Evolutionary conservation across 768 basidiomycete genomes (phyloP), one percentile per base, ranked within the genome.

Genomic region (Kwoniella dendrophila): DNA sequence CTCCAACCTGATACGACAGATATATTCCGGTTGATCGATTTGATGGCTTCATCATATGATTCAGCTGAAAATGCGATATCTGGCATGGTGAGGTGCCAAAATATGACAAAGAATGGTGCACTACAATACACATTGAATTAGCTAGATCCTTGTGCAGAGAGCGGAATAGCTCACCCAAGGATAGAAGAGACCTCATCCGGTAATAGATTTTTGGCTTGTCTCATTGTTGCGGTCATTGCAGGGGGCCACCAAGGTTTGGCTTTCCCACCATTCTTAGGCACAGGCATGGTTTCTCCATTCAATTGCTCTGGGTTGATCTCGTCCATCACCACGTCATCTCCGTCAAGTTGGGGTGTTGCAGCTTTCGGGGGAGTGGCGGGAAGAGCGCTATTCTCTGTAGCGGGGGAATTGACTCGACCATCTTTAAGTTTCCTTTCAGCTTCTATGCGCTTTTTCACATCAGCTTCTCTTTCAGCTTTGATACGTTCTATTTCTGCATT

Each of bases 61-160:
- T 85, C 73, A 18, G 83, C 82, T 0, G 94, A 92, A 12, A 90
- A 88, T 0, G 85, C 81, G 33, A 98, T 83, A 78, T 99, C 96
- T 71, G 92, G 90, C 33, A 89, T 88, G 0, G 91, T 89, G 53
- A 98, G 80, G 77, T 97, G 94, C 96, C 96, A 99, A 81, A 97
- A 99, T 2, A 94, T 92, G 47, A 90, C 80, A 73, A 93, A 97
- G 81, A 99, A 98, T 2, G 87, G 89, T 29, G 92, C 88, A 2
- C 95, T 96, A 67, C 44, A 56, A 50, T 24, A 68, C 54, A 20
- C 56, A 59, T 54, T 36, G 54, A 36, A 33, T 54, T 11, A 33
- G 30, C 48, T 24, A 33, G 7, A 34, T 29, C 3, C 22, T 14
- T 34, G 41, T 14, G 4, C 40, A 52, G 24, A 54, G 26, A 14